Evolutionary conservation across 208 protist species (phyloP), one percentile per base, ranked within the genome.

Genomic region (Polymyxa betae): DNA sequence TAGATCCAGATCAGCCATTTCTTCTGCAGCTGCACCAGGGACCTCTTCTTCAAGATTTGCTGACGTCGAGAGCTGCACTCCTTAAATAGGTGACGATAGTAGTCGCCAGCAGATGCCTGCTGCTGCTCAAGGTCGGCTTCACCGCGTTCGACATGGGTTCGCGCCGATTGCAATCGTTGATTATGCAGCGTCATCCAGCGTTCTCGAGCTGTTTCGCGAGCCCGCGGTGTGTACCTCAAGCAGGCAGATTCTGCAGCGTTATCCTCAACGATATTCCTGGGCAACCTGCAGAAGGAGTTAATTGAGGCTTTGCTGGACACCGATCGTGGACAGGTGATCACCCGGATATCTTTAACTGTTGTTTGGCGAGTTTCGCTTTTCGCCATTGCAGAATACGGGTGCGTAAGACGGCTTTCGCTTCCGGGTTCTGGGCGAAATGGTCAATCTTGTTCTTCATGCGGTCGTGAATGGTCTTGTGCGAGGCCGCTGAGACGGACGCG

Each of bases 391-490:
- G 49, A 43, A 82, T 82, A 20, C 72, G 5, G 5, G 5, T 43
- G 40, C 40, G 72, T 45, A 82, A n/a, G 12, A n/a, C 72, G 12
- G 72, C 72, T 5, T n/a, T 5, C n/a, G 72, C 72, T 20, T 82
- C 72, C 5, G 72, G 16, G 35, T 35, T 45, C 72, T 43, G 35
- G 5, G 72, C 72, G 72, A 82, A 38, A 20, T 82, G 16, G 40
- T 82, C 40, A n/a, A 82, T 82, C 72, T 82, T 82, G 16, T 38
- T 38, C 5, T n/a, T 5, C 16, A 82, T 16, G 16, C 72, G 72
- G 5, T 82, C 72, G 72, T 82, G 72, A n/a, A 82, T 82, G 72
- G 5, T 82, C 72, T 35, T 82, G 40, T 82, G 72, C 16, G 72
- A 82, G 12, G 72, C 35, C 16, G 16, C 72, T 5, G 72, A 45